Base-by-base conservation (phyloP, 306 rosid species). In the Medicago truncatula region DNA sequence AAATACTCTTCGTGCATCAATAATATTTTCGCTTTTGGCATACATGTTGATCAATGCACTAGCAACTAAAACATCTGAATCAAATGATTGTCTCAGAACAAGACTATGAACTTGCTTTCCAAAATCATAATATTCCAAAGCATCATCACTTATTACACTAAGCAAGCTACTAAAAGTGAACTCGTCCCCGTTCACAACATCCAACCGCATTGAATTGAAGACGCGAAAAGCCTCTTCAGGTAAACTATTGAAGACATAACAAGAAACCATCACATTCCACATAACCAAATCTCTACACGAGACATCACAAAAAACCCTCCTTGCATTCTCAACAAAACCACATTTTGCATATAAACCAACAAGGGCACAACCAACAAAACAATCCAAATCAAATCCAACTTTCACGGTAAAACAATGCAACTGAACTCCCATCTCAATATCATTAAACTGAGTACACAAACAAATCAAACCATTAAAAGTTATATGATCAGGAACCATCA, bases 221-320 rank as follows among this genome's bases (percentile, higher is more conserved):
- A 81, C 2, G 54, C 43, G 53, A 67, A 82, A 73, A 40, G 94
- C 89, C 52, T 81, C 86, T 77, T 58, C 10, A 16, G 82, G 66
- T 50, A 84, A 80, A 70, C 70, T 71, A 86, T 82, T 89, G 17
- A 83, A 81, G 46, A 78, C 85, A 78, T 83, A 88, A 63, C 92
- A 87, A 67, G 93, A 65, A 74, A 89, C 78, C 89, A 88, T 91
- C 85, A 88, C 97, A 81, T 94, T 94, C 96, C 96, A 88, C 81
- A 87, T 50, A 68, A 91, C 89, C 86, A 84, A 67, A 83, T 93
- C 97, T 80, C 56, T 87, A 54, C 25, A 65, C 18, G 40, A 47
- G 34, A 74, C 81, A 70, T 21, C 62, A 65, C 49, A 78, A 61
- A 93, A 93, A 59, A 81, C 91, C 59, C 60, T 50, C 76, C 86